Conservation (phyloP, 495 filamentous ascomycete genomes). For the Penicillium riverlandense region DNA sequence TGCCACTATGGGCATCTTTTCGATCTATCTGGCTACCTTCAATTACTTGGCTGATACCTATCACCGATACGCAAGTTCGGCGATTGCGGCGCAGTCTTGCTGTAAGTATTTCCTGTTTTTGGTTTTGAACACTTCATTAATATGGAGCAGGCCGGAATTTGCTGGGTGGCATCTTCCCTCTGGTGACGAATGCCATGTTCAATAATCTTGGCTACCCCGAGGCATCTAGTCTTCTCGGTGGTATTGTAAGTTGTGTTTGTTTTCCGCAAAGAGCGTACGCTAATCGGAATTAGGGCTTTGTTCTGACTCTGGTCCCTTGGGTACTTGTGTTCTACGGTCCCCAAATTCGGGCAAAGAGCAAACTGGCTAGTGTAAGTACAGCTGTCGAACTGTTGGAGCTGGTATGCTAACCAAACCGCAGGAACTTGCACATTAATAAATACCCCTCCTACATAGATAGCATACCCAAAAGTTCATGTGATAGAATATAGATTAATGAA, state of each 20-base stretch:
- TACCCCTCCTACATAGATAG: too few species aligned
- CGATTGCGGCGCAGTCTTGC: constrained; percentile 81
- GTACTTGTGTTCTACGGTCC: constrained; percentile 75
- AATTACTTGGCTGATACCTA: constrained; percentile 95
- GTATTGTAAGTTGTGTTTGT: constrained; percentile 40
- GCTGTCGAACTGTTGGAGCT: not conserved
- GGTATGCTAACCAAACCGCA: constrained; percentile 9
- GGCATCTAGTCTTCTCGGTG: constrained; percentile 72
- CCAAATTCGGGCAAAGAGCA: constrained; percentile 68
- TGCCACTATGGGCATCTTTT: constrained; percentile 83
- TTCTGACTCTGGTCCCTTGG: constrained; percentile 78
- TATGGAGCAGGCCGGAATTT: constrained; percentile 59
- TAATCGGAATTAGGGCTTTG: constrained; percentile 32
- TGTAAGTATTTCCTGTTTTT: constrained; percentile 28
- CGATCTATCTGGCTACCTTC: constrained; percentile 83
- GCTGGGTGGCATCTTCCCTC: constrained; percentile 74
- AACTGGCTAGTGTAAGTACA: constrained; percentile 55
- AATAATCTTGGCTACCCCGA: constrained; percentile 59
- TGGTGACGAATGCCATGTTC: constrained; percentile 69
- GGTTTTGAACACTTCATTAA: not conserved
- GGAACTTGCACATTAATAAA: constrained; percentile 23
- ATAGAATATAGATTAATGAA: not conserved
- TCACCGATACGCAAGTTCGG: constrained; percentile 75
- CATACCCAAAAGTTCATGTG: too few species aligned
- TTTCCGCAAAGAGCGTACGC: too few species aligned